Percentiles rank a stretch among this genome's conserved stretches.
Conservation (phyloP, 176 grass and related monocot species). For the Pharus latifolius region DNA sequence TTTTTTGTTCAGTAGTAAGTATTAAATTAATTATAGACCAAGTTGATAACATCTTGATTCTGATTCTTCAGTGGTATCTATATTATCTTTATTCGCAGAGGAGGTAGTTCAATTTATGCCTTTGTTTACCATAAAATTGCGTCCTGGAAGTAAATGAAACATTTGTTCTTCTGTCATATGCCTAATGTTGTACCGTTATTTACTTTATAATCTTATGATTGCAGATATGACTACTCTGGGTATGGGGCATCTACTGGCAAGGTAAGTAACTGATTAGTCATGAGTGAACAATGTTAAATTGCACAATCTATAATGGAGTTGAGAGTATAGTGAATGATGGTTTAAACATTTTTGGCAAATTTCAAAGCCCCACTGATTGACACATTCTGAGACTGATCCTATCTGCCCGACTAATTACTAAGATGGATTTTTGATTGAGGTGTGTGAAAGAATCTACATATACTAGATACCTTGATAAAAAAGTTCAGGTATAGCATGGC, state of each 20-base stretch:
- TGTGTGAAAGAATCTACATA: neutral
- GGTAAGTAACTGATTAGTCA: conserved; percentile 27
- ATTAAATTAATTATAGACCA: neutral
- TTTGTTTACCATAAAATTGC: neutral
- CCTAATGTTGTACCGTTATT: neutral
- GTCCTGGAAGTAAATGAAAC: neutral
- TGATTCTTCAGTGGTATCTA: neutral
- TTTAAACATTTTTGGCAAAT: neutral
- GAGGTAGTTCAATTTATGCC: neutral
- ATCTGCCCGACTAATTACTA: conserved; percentile 1
- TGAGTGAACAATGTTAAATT: neutral
- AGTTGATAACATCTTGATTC: neutral
- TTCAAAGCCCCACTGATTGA: neutral
- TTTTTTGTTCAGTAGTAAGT: neutral
- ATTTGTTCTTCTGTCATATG: neutral
- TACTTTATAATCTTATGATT: conserved; percentile 20
- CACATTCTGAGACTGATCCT: neutral
- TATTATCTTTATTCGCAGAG: neutral
- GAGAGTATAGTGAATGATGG: neutral
- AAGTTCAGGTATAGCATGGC: conserved; percentile 16
- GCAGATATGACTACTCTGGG: conserved; percentile 95
- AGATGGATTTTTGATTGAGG: neutral
- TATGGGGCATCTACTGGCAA: conserved; percentile 93
- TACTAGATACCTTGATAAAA: conserved; percentile 17
- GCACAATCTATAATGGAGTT: neutral